Conservation (phyloP, 1,139 yeast genomes). For the Suhomyces choctaworum region DNA sequence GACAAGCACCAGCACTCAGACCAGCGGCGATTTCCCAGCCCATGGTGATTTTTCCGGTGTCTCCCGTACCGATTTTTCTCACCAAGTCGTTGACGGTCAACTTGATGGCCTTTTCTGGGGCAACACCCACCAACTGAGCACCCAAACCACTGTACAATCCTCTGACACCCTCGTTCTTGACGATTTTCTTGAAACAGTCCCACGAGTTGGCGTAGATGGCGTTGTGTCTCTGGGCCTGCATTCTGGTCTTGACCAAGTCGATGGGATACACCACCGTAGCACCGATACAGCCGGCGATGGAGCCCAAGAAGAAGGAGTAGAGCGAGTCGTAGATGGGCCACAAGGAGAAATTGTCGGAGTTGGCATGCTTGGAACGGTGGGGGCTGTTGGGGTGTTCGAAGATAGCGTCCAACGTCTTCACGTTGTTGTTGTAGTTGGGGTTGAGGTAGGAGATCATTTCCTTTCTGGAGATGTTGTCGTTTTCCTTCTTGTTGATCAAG, state of each 20-base stretch:
- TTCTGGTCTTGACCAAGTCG: slow-evolving; percentile 92
- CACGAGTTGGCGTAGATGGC: slow-evolving; percentile 75
- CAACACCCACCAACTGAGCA: slow-evolving; percentile 95
- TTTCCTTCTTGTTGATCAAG: slow-evolving; percentile 44
- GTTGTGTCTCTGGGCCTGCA: slow-evolving; percentile 90
- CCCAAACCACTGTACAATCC: slow-evolving; percentile 95
- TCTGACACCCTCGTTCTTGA: slow-evolving; percentile 73
- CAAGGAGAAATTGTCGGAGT: slow-evolving; percentile 45
- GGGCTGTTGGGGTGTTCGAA: slow-evolving; percentile 40
- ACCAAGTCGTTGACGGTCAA: slow-evolving; percentile 90
- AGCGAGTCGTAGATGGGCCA: slow-evolving; percentile 77
- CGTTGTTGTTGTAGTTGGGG: slow-evolving; percentile 44
- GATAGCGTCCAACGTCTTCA: slow-evolving; percentile 36
- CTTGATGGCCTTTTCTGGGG: slow-evolving; percentile 97
- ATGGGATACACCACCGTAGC: slow-evolving; percentile 98
- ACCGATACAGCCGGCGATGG: slow-evolving; percentile 96
- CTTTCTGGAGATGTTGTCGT: slow-evolving; percentile 51
- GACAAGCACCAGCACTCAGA: slow-evolving; percentile 94
- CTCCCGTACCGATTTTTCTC: slow-evolving; percentile 68
- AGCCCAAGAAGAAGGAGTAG: slow-evolving; percentile 86
- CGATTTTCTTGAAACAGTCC: slow-evolving; percentile 82
- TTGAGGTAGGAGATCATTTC: slow-evolving; percentile 52
- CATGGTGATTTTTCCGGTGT: slow-evolving; percentile 60
- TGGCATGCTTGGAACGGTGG: slow-evolving; percentile 30
- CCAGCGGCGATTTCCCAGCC: slow-evolving; percentile 84